Evolutionary conservation across 768 basidiomycete genomes (phyloP), one percentile per base, ranked within the genome.

Genomic region (Boletus fagicola): DNA sequence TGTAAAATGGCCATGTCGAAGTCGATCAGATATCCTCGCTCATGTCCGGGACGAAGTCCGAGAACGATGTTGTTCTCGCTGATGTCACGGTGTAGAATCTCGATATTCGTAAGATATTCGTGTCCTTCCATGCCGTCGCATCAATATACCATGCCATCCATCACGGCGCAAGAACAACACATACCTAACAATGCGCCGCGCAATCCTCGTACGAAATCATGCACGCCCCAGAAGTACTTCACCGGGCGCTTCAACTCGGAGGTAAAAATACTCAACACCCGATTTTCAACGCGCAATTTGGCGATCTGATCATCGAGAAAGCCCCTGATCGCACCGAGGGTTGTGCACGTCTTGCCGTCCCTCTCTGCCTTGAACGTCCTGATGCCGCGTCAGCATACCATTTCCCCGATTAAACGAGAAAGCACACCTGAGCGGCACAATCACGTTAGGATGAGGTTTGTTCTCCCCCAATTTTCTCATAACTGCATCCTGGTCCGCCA

Each of bases 51-150:
- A n/a, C n/a, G n/a, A n/a, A n/a, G n/a, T 2, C 60, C 60, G 3
- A 75, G 68, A 18, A 75, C 65, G 7, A 76, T 62, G 46, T 74
- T 75, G 13, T 73, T 72, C 30, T 67, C 66, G 56, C 71, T 75
- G 49, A 75, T 20, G 3, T 47, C 46, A 20, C 46, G 46, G 12
- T 47, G 46, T n/a, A 47, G n/a, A 40, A 76, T 64, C 0, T 65
- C 67, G 10, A 57, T 53, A 0, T 16, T 33, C 2, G 54, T 59
- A 0, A 68, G 58, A 44, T 40, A 62, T 30, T 65, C 36, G n/a
- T 65, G 66, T 0, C 66, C 66, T 66, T 28, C 1, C 0, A 33
- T 36, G 9, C 13, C 10, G 20, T 53, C 20, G 1, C 0, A 36
- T 57, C 47, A 53, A 15, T 1, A 33, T 9, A 10, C 9, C 9